phyloP scores from a whole-genome alignment of 345 rosid genomes.

The Populus alba region DNA sequence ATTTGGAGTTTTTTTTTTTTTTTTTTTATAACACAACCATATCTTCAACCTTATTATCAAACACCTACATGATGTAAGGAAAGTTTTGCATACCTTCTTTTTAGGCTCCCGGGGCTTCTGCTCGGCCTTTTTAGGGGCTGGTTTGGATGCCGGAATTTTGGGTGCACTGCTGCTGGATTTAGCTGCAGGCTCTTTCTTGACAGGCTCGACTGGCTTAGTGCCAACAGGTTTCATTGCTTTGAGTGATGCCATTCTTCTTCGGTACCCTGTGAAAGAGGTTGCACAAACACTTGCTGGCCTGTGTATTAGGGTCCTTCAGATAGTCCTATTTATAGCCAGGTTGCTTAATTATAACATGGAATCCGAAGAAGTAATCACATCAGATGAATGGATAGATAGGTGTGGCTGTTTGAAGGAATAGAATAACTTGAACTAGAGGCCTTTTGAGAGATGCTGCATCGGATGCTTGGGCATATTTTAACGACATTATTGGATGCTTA shows the following conservation, averaged over 20 bases:
- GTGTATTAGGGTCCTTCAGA: not conserved
- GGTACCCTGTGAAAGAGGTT: not conserved
- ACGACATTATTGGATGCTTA: conserved; percentile 30
- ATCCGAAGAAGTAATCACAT: conserved; percentile 20
- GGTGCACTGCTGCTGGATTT: conserved; percentile 14
- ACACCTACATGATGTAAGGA: not conserved
- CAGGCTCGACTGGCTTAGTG: conserved; percentile 24
- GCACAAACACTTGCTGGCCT: conserved; percentile 10
- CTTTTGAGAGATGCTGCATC: conserved; percentile 18
- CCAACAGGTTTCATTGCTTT: conserved; percentile 51
- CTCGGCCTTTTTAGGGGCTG: conserved; percentile 18
- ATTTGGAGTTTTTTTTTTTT: not conserved
- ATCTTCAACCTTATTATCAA: not conserved
- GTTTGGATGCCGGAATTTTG: conserved; percentile 29
- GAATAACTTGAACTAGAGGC: conserved; percentile 19
- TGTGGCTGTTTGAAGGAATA: conserved; percentile 22
- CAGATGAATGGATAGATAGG: not conserved
- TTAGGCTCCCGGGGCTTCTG: conserved; percentile 21
- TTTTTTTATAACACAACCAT: not conserved
- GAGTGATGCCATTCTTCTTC: conserved; percentile 43
- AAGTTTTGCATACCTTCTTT: conserved; percentile 18
- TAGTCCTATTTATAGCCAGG: not conserved
- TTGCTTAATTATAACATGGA: not conserved
- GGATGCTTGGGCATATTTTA: conserved; percentile 34
- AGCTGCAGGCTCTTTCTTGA: conserved; percentile 38